Percentiles rank a stretch among this genome's conserved stretches.
phyloP scores from a whole-genome alignment of 306 rosid genomes.

The Dicorynia guianensis region DNA sequence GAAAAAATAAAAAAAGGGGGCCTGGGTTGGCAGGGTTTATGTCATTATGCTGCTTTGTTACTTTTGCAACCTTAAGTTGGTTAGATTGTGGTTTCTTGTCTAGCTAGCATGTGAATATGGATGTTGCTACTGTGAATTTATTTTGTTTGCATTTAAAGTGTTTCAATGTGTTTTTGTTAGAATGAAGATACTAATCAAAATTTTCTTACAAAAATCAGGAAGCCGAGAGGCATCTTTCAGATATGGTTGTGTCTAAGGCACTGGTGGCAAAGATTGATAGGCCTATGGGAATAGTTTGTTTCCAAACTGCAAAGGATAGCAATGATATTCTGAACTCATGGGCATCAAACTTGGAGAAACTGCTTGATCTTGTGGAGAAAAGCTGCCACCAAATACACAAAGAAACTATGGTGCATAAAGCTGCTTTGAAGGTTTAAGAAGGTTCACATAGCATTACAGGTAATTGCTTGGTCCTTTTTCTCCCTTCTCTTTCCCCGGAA shows the following conservation, averaged over 20 bases:
- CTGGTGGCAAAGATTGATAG: constrained; percentile 91
- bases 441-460: constrained; percentile 24
- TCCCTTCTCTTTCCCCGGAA: neutral
- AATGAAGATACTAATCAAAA: constrained; percentile 27
- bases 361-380: constrained; percentile 93
- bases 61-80: constrained; percentile 13
- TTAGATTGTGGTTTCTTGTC: neutral
- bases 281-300: constrained; percentile 82
- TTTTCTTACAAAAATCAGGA: constrained; percentile 56
- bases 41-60: constrained; percentile 21
- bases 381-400: constrained; percentile 92
- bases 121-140: neutral
- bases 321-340: constrained; percentile 88
- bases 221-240: constrained; percentile 96
- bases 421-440: constrained; percentile 61
- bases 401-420: constrained; percentile 90
- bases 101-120: constrained; percentile 27
- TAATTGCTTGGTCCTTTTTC: neutral
- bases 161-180: neutral
- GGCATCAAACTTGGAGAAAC: constrained; percentile 91
- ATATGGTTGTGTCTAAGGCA: constrained; percentile 98
- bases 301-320: constrained; percentile 88
- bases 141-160: constrained; percentile 4
- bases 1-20: neutral
- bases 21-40: neutral